Conservation (phyloP, 257 asterid genomes). For the Solanum sejunctum region DNA sequence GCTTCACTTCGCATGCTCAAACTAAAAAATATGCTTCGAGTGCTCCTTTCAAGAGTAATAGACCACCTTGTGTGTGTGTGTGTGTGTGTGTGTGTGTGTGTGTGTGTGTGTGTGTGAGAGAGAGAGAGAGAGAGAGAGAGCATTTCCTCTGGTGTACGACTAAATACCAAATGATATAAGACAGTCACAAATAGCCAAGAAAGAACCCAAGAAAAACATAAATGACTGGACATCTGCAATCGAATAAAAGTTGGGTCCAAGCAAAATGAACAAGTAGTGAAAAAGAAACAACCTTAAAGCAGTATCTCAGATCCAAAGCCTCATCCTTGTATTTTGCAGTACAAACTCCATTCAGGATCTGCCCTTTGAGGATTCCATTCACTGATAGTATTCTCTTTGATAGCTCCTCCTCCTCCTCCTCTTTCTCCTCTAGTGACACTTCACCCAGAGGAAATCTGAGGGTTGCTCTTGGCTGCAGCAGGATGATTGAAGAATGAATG, state of each 20-base stretch:
- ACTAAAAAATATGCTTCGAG: background rate
- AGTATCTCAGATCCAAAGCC: slow-evolving; percentile 50
- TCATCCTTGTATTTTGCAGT: slow-evolving; percentile 73
- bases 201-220: background rate
- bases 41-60: background rate
- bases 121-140: background rate
- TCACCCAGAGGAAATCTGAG: slow-evolving; percentile 77
- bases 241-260: background rate
- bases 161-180: background rate
- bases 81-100: background rate
- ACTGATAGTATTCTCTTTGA: slow-evolving; percentile 38
- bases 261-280: background rate
- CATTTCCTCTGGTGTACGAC: background rate
- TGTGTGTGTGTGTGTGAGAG: background rate
- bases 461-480: slow-evolving; percentile 72
- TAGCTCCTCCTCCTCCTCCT: slow-evolving; percentile 60
- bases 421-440: slow-evolving; percentile 65
- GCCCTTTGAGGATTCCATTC: slow-evolving; percentile 48
- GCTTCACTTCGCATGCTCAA: background rate
- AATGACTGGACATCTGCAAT: background rate
- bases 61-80: background rate
- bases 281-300: slow-evolving; percentile 53
- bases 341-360: slow-evolving; percentile 52
- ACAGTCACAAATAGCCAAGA: background rate
- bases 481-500: background rate